phyloP scores from a whole-genome alignment of 352 stramenopile species.

The Elongisporangium undulatum region DNA sequence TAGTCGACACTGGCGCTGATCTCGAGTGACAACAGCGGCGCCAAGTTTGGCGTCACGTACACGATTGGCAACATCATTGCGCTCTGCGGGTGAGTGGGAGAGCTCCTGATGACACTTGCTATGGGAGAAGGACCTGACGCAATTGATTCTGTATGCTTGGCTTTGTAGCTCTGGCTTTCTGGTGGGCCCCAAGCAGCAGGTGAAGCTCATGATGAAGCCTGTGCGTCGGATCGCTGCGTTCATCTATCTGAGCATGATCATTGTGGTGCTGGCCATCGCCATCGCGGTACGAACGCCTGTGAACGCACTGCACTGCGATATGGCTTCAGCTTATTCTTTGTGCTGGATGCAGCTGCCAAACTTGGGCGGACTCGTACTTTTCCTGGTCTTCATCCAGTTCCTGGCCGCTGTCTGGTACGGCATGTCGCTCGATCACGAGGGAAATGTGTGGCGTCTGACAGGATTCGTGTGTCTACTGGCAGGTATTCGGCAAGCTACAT shows the following conservation, averaged over 20 bases:
- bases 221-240: conserved; percentile 63
- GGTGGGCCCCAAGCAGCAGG: conserved; percentile 70
- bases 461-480: background rate
- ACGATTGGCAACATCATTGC: conserved; percentile 81
- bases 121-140: too few species aligned
- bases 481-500: conserved; percentile 86
- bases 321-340: background rate
- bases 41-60: conserved; percentile 83
- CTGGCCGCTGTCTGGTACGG: conserved; percentile 63
- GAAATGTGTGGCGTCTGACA: background rate
- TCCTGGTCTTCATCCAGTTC: conserved; percentile 78
- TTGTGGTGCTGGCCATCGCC: conserved; percentile 64
- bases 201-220: conserved; percentile 87
- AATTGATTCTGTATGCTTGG: too few species aligned
- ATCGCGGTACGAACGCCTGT: conserved; percentile 40
- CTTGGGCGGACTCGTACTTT: conserved; percentile 68
- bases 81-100: conserved; percentile 55
- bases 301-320: background rate
- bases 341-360: conserved; percentile 34
- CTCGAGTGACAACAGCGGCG: conserved; percentile 50
- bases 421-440: background rate
- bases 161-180: conserved; percentile 67
- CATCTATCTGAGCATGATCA: conserved; percentile 78
- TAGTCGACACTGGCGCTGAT: conserved; percentile 83
- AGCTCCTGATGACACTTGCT: background rate